Base-by-base conservation (phyloP, 2,329 filamentous ascomycete genomes). In the Pyrenochaeta sp. region DNA sequence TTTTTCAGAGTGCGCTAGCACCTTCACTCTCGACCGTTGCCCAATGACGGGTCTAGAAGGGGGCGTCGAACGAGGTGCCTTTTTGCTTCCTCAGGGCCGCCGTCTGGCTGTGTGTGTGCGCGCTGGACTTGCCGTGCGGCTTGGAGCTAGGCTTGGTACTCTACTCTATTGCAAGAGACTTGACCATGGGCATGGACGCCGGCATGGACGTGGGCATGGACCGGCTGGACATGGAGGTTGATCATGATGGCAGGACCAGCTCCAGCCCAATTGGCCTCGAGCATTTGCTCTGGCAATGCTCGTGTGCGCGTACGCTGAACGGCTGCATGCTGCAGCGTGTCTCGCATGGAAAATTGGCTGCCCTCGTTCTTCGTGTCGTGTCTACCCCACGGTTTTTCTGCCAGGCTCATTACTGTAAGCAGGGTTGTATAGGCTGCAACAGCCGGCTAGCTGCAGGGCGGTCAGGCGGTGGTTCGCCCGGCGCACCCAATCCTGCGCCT, bases 331-430 rank as follows among this genome's bases (percentile, higher is more conserved):
- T 46, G 54, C 48, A 51, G 50, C 50, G 60, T 66, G 60, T 68
- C 61, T 66, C 61, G 64, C 63, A 58, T 58, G 57, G 60, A 66
- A 69, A 69, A 64, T 68, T 68, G 60, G 59, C 56, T 60, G n/a
- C n/a, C n/a, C n/a, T n/a, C n/a, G n/a, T n/a, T n/a, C n/a, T n/a
- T n/a, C n/a, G n/a, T n/a, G n/a, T n/a, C n/a, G n/a, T 61, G 60
- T 56, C n/a, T 74, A 73, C 71, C 72, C 71, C 72, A 74, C 71
- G 71, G 67, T 65, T 68, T 27, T 72, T 67, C 69, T 73, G 71
- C 69, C 67, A 52, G 14, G 37, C 52, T 43, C 60, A 64, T 70
- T 65, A 63, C 68, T 60, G 54, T 54, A 65, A 60, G 53, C 57
- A 48, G 58, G 52, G 14, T 30, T 30, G 55, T 41, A 61, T 59